Evolutionary conservation across 805 yeast species (phyloP).

Genomic region (Cyberlindnera saturnus): DNA sequence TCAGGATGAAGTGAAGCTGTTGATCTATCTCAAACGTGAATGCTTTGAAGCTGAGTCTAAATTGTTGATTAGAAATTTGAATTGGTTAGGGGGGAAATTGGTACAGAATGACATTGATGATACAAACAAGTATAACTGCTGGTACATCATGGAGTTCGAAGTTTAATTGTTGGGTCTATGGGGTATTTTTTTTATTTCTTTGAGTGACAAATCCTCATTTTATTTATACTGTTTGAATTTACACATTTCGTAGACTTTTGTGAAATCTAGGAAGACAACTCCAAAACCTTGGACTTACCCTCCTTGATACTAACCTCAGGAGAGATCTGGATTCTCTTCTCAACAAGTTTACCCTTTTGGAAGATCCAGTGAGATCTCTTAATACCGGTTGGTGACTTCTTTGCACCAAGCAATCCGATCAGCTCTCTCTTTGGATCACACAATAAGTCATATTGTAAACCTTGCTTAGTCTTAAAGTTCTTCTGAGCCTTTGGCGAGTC

Average conservation of each 20-base stretch:
- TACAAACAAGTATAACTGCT: conserved; percentile 20
- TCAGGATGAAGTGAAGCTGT: conserved; percentile 12
- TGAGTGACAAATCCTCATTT: conserved; percentile 16
- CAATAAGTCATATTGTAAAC: conserved; percentile 65
- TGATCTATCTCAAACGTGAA: conserved; percentile 17
- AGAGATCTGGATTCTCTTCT: conserved; percentile 33
- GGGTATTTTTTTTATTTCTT: background rate
- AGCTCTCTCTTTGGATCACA: conserved; percentile 70
- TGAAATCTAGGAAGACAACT: conserved; percentile 21
- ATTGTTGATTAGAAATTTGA: conserved; percentile 20
- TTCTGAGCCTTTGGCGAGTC: conserved; percentile 78
- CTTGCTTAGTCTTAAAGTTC: conserved; percentile 66
- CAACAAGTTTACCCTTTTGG: conserved; percentile 60
- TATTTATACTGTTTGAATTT: background rate
- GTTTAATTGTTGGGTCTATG: conserved; percentile 7
- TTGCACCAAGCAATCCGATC: conserved; percentile 75
- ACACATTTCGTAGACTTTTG: background rate
- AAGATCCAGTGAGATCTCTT: conserved; percentile 92
- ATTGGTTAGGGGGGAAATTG: conserved; percentile 24
- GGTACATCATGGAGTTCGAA: conserved; percentile 26
- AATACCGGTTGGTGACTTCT: conserved; percentile 69
- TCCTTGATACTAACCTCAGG: conserved; percentile 54
- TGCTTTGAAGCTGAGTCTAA: conserved; percentile 21
- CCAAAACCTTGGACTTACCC: conserved; percentile 53
- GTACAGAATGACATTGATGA: conserved; percentile 15